Evolutionary conservation across 257 asterid genomes (phyloP).

Genomic region (Gynochthodes officinalis): DNA sequence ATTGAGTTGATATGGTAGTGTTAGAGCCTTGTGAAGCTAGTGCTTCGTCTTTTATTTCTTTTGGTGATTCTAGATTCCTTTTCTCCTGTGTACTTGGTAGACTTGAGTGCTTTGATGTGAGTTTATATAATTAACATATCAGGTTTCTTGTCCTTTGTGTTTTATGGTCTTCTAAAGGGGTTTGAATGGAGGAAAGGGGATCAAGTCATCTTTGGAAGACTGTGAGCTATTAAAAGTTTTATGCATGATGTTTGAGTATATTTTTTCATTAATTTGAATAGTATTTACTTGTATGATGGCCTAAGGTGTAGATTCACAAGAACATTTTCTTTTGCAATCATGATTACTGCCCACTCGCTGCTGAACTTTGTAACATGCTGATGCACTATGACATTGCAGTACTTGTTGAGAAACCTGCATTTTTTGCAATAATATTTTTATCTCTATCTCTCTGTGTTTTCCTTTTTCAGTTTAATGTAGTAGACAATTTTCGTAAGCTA

Average conservation of each 20-base stretch:
- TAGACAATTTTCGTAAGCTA: too few relatives aligned
- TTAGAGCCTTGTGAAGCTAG: neutral
- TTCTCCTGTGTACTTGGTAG: neutral
- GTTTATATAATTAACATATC: too few relatives aligned
- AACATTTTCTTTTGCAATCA: too few relatives aligned
- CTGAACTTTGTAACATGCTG: too few relatives aligned
- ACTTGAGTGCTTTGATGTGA: too few relatives aligned
- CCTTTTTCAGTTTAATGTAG: too few relatives aligned
- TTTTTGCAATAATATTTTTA: too few relatives aligned
- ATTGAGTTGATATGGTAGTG: neutral
- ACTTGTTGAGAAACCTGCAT: too few relatives aligned
- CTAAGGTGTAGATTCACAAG: too few relatives aligned
- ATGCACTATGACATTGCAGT: too few relatives aligned
- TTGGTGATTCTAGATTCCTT: neutral
- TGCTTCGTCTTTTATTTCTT: neutral
- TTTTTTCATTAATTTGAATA: neutral
- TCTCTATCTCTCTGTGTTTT: too few relatives aligned
- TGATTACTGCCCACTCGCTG: too few relatives aligned
- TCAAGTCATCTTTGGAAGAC: slow-evolving; percentile 2
- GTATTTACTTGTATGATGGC: neutral
- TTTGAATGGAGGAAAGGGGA: neutral
- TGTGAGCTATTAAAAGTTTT: neutral
- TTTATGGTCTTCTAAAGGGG: neutral
- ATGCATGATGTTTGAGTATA: neutral
- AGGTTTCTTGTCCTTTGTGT: neutral